Evolutionary conservation across 345 rosid species (phyloP), one percentile per base, ranked within the genome.

Genomic region (Lepidium didymum): DNA sequence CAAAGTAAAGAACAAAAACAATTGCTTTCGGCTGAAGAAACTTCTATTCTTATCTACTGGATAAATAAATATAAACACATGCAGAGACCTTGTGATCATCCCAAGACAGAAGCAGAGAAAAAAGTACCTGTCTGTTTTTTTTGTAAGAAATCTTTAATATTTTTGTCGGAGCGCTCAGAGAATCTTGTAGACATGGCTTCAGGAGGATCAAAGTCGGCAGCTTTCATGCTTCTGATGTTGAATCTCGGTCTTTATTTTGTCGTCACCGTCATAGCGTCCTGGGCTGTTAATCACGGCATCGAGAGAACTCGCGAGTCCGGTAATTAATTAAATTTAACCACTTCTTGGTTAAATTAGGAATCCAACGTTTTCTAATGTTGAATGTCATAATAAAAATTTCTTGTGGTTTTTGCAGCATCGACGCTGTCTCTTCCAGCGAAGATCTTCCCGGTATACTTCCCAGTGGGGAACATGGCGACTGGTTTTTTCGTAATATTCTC

Each of bases 401-500:
- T 4, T 40, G 56, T n/a, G 15, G 4, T 54, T 29, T 18, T 61
- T 69, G 80, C 81, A 92, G 98, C 91, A 10, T 79, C 98, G 47
- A 83, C 79, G 50, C 62, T 90, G 50, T 65, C 87, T 15, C 74
- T 71, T 51, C 97, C 98, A 1, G 94, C 88, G 33, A 85, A 67
- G 5, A 86, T 93, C 62, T 93, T 90, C 62, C 97, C 98, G 1
- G 81, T 93, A 70, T 90, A 21, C 61, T 88, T 86, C 41, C 98
- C 98, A 2, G 66, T 86, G 44, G 98, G 98, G 3, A 93, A 90
- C 75, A 78, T 83, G 94, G 97, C 94, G 4, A 90, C 96, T 4
- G 98, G 94, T 14, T 67, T 72, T 70, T 84, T 93, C 62, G 63
- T 93, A 52, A 68, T 88, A 10, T 84, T 88, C 74, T 77, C 92